These are phyloP conservation scores for Cryptococcus sp. DNA, from an alignment of 1,284 basidiomycete genomes.

Conservation along the genomic window DNA sequence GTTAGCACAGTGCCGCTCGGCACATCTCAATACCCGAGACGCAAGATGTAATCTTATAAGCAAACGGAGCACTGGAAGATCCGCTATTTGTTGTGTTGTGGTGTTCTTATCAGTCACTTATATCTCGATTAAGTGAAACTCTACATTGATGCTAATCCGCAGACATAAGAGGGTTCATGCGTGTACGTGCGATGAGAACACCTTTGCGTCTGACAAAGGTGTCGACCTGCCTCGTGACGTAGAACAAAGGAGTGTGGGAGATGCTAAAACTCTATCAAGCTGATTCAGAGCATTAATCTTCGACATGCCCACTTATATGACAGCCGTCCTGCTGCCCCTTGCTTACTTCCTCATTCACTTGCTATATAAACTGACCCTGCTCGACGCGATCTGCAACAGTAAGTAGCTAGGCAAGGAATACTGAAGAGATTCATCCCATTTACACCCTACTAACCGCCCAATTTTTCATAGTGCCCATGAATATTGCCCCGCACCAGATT, in stretches of 20 bases:
- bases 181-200: too few relatives aligned
- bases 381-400: background rate
- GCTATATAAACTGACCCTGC: background rate
- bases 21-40: too few relatives aligned
- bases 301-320: background rate
- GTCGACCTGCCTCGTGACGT: too few relatives aligned
- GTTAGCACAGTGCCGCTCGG: too few relatives aligned
- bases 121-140: too few relatives aligned
- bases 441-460: background rate
- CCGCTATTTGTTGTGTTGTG: too few relatives aligned
- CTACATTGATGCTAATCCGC: too few relatives aligned
- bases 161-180: too few relatives aligned
- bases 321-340: background rate
- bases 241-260: background rate
- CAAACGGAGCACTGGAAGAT: too few relatives aligned
- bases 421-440: background rate
- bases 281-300: background rate
- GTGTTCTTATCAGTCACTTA: too few relatives aligned
- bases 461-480: constrained; percentile 23
- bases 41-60: too few relatives aligned
- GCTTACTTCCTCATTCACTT: background rate
- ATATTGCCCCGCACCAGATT: constrained; percentile 36
- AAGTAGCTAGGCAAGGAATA: background rate
- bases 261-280: background rate
- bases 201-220: too few relatives aligned